Evolutionary conservation across 345 rosid species (phyloP).

Genomic region (Hibiscus mutabilis): DNA sequence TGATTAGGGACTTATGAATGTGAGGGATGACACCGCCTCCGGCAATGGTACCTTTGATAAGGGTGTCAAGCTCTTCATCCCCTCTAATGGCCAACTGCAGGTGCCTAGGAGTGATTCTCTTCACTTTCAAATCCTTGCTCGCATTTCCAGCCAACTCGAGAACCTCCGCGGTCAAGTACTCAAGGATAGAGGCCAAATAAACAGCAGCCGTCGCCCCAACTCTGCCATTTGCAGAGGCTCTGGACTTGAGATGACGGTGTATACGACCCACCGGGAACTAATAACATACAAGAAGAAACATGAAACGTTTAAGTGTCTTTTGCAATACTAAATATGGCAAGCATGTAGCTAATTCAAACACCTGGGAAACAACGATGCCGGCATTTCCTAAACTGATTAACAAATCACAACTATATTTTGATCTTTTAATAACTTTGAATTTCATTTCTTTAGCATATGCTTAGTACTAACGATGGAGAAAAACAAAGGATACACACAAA

Average conservation of each 20-base stretch:
- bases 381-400: too few species aligned
- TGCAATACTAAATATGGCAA: neutral
- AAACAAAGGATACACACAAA: too few species aligned
- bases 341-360: neutral
- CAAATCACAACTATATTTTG: too few species aligned
- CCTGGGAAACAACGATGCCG: too few species aligned
- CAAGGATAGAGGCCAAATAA: constrained; percentile 58
- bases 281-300: neutral
- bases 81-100: constrained; percentile 50
- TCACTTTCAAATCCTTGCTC: constrained; percentile 66
- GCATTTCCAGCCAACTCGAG: constrained; percentile 74
- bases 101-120: constrained; percentile 59
- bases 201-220: constrained; percentile 79
- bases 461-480: too few species aligned
- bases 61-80: constrained; percentile 51
- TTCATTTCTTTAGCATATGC: too few species aligned
- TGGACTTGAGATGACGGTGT: constrained; percentile 58
- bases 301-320: neutral
- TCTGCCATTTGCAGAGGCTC: constrained; percentile 49
- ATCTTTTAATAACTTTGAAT: too few species aligned
- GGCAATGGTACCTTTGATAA: constrained; percentile 63
- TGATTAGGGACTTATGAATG: constrained; percentile 22
- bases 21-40: constrained; percentile 26
- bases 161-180: constrained; percentile 71
- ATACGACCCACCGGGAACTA: constrained; percentile 79